These are phyloP conservation scores for Hippophae rhamnoides DNA, from an alignment of 306 rosid genomes.

Conservation along the genomic window DNA sequence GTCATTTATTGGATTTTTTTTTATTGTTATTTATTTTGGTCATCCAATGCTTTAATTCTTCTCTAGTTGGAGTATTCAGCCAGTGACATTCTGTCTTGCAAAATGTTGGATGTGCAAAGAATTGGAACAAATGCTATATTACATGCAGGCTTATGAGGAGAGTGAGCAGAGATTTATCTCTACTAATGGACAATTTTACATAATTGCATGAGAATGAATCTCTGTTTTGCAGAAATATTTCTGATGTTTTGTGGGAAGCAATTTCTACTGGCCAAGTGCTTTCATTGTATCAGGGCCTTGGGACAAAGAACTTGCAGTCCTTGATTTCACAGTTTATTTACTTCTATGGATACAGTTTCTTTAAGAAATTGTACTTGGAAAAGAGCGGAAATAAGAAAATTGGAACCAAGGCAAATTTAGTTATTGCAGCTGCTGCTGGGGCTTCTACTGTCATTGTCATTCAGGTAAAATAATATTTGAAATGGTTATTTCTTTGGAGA, in stretches of 20 bases:
- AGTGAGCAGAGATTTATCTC: not conserved
- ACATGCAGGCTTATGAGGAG: slow-evolving; percentile 3
- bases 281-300: slow-evolving; percentile 88
- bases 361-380: slow-evolving; percentile 61
- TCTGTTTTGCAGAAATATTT: slow-evolving; percentile 58
- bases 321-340: slow-evolving; percentile 67
- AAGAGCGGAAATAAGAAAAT: slow-evolving; percentile 60
- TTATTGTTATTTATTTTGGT: no score
- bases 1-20: no score
- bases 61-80: not conserved
- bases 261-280: slow-evolving; percentile 61
- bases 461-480: slow-evolving; percentile 35
- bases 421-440: slow-evolving; percentile 77
- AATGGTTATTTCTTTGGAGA: not conserved
- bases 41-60: not conserved
- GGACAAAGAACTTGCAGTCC: slow-evolving; percentile 80
- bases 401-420: slow-evolving; percentile 74
- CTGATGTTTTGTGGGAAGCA: slow-evolving; percentile 96
- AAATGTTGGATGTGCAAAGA: not conserved
- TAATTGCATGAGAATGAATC: slow-evolving; percentile 9
- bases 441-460: slow-evolving; percentile 70
- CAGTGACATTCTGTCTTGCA: not conserved
- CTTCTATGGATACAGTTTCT: slow-evolving; percentile 94
- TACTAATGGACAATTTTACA: not conserved
- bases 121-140: not conserved